A percentile compares a stretch with the other conserved stretches of the same genome.
Conservation (phyloP, 2,329 filamentous ascomycete species). For the Pseudogymnoascus sp. region DNA sequence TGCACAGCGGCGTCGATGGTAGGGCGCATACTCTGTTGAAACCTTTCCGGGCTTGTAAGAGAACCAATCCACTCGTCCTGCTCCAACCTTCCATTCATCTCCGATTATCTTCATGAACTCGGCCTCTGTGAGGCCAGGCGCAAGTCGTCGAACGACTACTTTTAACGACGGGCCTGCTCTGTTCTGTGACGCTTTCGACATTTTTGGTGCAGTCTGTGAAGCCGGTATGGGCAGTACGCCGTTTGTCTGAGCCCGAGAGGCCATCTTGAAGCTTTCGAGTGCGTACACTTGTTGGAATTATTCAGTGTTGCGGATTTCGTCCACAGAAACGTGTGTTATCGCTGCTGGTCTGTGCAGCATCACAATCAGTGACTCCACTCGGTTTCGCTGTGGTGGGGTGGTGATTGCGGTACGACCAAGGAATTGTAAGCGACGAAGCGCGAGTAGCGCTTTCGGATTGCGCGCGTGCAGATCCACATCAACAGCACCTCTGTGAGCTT, state of each 20-base stretch:
- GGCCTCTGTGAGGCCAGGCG: conserved; percentile 70
- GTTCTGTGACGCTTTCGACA: conserved; percentile 31
- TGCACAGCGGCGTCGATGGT: not conserved
- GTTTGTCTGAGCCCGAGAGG: conserved; percentile 34
- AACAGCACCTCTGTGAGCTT: conserved; percentile 5
- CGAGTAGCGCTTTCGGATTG: conserved; percentile 5
- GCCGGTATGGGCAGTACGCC: conserved; percentile 44
- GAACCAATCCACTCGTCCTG: conserved; percentile 78
- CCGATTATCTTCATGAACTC: conserved; percentile 70
- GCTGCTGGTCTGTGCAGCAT: conserved; percentile 5
- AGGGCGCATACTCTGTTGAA: conserved; percentile 63
- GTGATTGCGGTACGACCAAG: not conserved
- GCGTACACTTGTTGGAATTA: not conserved
- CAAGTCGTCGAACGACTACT: conserved; percentile 72
- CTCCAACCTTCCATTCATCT: conserved; percentile 71
- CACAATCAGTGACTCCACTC: conserved; percentile 3
- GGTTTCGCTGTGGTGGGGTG: not conserved
- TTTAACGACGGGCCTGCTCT: conserved; percentile 59
- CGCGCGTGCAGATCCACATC: conserved; percentile 6
- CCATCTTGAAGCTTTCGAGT: not conserved
- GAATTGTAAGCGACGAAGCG: conserved; percentile 8
- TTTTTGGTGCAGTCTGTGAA: conserved; percentile 35
- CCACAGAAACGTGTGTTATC: not conserved
- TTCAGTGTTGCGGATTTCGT: not conserved
- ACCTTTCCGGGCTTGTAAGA: conserved; percentile 66